Percentiles rank a stretch among this genome's conserved stretches.
Conservation (phyloP, 2,329 filamentous ascomycete species). For the Venturia effusa region DNA sequence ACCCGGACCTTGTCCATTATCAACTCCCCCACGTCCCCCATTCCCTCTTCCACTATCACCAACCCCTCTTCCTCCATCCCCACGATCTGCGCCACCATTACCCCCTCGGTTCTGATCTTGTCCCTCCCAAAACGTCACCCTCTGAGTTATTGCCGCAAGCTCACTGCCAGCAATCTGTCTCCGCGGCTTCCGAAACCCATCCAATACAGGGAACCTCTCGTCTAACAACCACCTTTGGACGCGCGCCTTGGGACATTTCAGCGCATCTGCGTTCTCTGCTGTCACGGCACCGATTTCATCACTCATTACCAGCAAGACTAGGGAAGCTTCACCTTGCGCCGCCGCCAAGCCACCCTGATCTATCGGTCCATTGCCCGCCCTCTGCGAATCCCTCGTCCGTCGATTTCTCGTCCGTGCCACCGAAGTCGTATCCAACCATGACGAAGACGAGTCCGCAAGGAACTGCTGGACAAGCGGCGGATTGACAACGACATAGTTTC, state of each 20-base stretch:
- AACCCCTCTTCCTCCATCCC: not conserved
- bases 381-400: not conserved
- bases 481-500: not conserved
- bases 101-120: not conserved
- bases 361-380: slow-evolving; percentile 1
- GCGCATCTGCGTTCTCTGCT: not conserved
- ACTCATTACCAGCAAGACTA: not conserved
- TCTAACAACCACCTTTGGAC: not conserved
- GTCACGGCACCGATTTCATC: not conserved
- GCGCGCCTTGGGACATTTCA: not conserved
- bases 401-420: slow-evolving; percentile 4
- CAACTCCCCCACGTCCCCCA: not conserved
- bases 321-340: not conserved
- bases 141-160: not conserved
- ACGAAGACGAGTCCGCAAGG: not conserved
- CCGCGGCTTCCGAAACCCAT: not conserved
- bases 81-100: not conserved
- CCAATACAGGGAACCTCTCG: not conserved
- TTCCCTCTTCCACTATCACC: not conserved
- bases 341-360: not conserved
- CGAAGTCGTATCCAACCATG: not conserved
- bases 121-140: not conserved
- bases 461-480: not conserved
- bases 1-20: too few relatives aligned
- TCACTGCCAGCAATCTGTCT: not conserved